phyloP scores from a whole-genome alignment of 2,329 filamentous ascomycete species.

The Scopulariopsis brevicaulis region DNA sequence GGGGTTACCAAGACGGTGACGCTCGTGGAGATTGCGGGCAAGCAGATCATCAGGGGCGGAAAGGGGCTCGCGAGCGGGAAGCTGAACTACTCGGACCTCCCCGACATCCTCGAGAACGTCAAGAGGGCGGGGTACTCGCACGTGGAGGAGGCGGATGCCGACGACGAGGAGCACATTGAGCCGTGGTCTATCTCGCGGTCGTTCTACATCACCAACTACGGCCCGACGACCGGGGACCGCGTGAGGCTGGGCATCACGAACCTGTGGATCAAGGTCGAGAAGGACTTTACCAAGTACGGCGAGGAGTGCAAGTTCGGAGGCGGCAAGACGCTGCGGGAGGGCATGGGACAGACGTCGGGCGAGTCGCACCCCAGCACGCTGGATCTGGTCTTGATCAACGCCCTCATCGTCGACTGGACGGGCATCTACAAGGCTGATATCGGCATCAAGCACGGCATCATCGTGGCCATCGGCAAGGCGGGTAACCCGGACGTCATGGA shows the following conservation, averaged over 20 bases:
- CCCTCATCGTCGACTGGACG: constrained; percentile 78
- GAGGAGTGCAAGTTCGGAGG: constrained; percentile 95
- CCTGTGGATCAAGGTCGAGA: constrained; percentile 84
- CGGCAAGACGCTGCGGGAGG: constrained; percentile 85
- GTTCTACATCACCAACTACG: constrained; percentile 82
- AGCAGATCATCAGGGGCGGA: constrained; percentile 70
- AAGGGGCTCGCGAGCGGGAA: constrained; percentile 66
- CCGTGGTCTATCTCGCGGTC: constrained; percentile 62
- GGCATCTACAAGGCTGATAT: constrained; percentile 97
- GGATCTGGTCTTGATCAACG: constrained; percentile 82
- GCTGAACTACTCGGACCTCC: constrained; percentile 51
- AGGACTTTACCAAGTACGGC: constrained; percentile 72
- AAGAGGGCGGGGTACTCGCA: constrained; percentile 70
- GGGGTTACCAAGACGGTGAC: constrained; percentile 86
- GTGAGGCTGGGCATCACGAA: constrained; percentile 74
- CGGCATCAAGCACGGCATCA: constrained; percentile 77
- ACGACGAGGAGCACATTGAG: constrained; percentile 41
- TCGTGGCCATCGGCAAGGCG: constrained; percentile 84
- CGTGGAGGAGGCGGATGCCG: constrained; percentile 49
- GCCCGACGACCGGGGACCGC: constrained; percentile 80
- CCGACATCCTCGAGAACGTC: constrained; percentile 56
- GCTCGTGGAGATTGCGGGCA: constrained; percentile 77
- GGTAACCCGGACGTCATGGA: constrained; percentile 98
- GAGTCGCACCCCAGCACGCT: constrained; percentile 59
- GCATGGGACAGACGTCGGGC: constrained; percentile 87